Base-by-base conservation (phyloP, 345 rosid genomes). In the Rhodamnia rubescens region DNA sequence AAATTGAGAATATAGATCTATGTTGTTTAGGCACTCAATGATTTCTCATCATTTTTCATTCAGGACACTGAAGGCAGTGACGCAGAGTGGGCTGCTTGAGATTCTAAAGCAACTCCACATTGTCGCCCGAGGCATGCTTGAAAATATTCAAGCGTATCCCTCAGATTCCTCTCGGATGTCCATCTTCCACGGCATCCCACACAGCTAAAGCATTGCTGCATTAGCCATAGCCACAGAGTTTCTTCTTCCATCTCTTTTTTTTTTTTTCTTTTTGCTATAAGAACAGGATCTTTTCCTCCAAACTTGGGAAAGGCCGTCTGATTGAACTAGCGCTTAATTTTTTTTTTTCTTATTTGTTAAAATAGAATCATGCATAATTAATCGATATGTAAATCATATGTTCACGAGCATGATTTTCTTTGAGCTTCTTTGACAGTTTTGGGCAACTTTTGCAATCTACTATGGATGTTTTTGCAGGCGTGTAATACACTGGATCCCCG, bases 41-140 rank as follows among this genome's bases (percentile, higher is more conserved):
- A 53, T 44, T 83, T 29, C 42, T 40, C 54, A 1, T n/a, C 13
- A 24, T 84, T 42, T 52, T 50, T 32, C 49, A 55, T 82, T 86
- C 90, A 93, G 96, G 93, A 83, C 56, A 55, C 82, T n/a, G 81
- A 83, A 56, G 93, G 88, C 87, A 93, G 93, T 50, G 93, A 91
- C 61, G 93, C 88, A 81, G 93, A 91, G 75, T 92, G 94, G 94
- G 86, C 84, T 86, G 89, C 88, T 22, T 92, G 86, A 92, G 86
- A 86, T 42, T 84, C 13, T 40, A 36, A n/a, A 69, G 80, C 10
- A 26, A 36, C 26, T 69, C 18, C 47, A 32, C 47, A 8, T 69
- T 69, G 4, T 0, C 1, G 4, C 80, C 80, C 7, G 24, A 69
- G 47, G 2, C 80, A 18, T 69, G 4, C 13, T 69, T 36, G 78